phyloP scores from a whole-genome alignment of 176 grass and related monocot species.

The Oryza glaberrima region DNA sequence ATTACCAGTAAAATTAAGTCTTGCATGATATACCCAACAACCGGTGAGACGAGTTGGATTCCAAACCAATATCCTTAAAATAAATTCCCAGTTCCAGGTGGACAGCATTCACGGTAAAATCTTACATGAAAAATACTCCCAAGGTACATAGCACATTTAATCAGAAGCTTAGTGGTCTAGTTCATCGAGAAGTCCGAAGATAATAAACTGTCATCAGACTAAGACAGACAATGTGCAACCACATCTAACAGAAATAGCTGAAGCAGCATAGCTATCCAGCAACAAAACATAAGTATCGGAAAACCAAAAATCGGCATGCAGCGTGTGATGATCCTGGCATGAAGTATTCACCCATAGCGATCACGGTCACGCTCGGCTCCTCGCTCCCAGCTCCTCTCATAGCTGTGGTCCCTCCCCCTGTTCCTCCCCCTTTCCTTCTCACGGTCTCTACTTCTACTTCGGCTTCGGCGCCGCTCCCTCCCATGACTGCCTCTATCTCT shows the following conservation, averaged over 20 bases:
- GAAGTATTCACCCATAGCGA: conserved; percentile 39
- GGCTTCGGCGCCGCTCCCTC: conserved; percentile 53
- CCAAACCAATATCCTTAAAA: too few relatives aligned
- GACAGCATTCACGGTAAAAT: not conserved
- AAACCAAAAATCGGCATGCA: conserved; percentile 15
- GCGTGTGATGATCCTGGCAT: not conserved
- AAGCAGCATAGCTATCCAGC: not conserved
- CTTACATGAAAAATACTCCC: not conserved
- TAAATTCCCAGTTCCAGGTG: too few relatives aligned
- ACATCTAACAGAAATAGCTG: not conserved
- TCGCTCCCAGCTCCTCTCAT: conserved; percentile 51
- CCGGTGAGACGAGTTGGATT: too few relatives aligned
- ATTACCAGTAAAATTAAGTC: too few relatives aligned
- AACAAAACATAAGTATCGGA: not conserved
- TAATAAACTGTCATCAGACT: not conserved
- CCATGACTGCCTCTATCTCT: conserved; percentile 56
- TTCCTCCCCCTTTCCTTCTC: conserved; percentile 69
- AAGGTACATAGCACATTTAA: not conserved
- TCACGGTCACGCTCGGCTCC: conserved; percentile 44
- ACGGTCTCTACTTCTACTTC: conserved; percentile 58
- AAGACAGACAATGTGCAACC: not conserved
- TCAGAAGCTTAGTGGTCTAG: not conserved
- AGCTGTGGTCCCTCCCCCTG: conserved; percentile 49
- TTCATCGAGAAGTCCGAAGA: not conserved
- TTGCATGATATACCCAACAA: too few relatives aligned